Evolutionary conservation across 2,329 filamentous ascomycete species (phyloP).

Genomic region (Dothideomycetidae sp.): DNA sequence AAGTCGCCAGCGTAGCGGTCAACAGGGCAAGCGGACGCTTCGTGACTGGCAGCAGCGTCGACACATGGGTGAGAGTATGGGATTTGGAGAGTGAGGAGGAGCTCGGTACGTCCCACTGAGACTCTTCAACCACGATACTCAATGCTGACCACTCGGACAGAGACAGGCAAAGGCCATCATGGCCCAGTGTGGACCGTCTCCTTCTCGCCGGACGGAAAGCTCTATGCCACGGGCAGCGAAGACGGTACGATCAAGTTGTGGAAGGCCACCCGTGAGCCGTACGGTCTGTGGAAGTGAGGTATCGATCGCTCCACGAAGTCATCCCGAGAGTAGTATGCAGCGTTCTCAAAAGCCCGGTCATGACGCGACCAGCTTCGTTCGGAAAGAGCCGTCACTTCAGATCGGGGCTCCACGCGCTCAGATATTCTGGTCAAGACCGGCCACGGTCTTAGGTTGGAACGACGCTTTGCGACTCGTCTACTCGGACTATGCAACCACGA

Average conservation of each 20-base stretch:
- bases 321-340: too few relatives aligned
- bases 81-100: conserved; percentile 73
- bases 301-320: too few relatives aligned
- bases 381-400: too few relatives aligned
- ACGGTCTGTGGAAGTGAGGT: conserved; percentile 52
- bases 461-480: too few relatives aligned
- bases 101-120: conserved; percentile 54
- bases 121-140: too few relatives aligned
- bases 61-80: conserved; percentile 95
- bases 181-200: conserved; percentile 93
- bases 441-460: too few relatives aligned
- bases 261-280: conserved; percentile 52
- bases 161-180: conserved; percentile 92
- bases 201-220: conserved; percentile 87
- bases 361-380: too few relatives aligned
- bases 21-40: conserved; percentile 70
- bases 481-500: too few relatives aligned
- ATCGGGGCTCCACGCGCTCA: too few relatives aligned
- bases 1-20: conserved; percentile 79
- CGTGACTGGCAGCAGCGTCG: conserved; percentile 78
- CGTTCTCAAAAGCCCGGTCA: too few relatives aligned
- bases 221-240: conserved; percentile 93
- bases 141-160: conserved; percentile 35
- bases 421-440: too few relatives aligned
- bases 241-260: conserved; percentile 94